phyloP scores from a whole-genome alignment of 768 basidiomycete species.

The Tricholoma bakamatsutake region DNA sequence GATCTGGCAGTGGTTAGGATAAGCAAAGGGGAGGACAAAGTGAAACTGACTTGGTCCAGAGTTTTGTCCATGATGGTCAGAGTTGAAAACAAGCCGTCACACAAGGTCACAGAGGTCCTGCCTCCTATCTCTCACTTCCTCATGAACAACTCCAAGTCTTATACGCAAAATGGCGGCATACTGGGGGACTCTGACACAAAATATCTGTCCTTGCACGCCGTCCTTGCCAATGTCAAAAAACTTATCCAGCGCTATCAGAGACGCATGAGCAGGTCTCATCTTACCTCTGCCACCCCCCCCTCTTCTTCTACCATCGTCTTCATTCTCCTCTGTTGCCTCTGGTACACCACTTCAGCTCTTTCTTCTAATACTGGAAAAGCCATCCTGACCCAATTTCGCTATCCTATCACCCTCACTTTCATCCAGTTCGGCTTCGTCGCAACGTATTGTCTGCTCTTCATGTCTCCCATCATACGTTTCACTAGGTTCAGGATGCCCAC shows the following conservation, averaged over 20 bases:
- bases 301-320: constrained; percentile 48
- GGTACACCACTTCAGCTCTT: constrained; percentile 91
- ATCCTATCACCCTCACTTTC: constrained; percentile 95
- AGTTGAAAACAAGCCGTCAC: constrained; percentile 4
- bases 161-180: too few relatives aligned
- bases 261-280: constrained; percentile 21
- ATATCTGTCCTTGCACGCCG: constrained; percentile 10
- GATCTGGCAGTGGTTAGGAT: constrained; percentile 42
- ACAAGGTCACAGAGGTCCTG: too few relatives aligned
- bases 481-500: constrained; percentile 68
- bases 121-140: too few relatives aligned
- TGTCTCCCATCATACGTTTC: constrained; percentile 68
- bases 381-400: constrained; percentile 88
- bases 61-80: constrained; percentile 65
- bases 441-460: constrained; percentile 76
- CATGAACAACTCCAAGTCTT: too few relatives aligned
- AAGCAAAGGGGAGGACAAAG: not conserved
- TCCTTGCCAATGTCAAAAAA: constrained; percentile 22
- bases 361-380: constrained; percentile 97
- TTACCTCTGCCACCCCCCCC: constrained; percentile 17
- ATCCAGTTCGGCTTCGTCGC: constrained; percentile 97
- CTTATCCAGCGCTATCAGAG: constrained; percentile 16
- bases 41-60: constrained; percentile 65
- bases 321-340: constrained; percentile 76
- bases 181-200: too few relatives aligned